A percentile compares a stretch with the other conserved stretches of the same genome.
These are phyloP conservation scores for Cercospora sojina DNA, from an alignment of 2,329 filamentous ascomycete species.

Conservation along the genomic window DNA sequence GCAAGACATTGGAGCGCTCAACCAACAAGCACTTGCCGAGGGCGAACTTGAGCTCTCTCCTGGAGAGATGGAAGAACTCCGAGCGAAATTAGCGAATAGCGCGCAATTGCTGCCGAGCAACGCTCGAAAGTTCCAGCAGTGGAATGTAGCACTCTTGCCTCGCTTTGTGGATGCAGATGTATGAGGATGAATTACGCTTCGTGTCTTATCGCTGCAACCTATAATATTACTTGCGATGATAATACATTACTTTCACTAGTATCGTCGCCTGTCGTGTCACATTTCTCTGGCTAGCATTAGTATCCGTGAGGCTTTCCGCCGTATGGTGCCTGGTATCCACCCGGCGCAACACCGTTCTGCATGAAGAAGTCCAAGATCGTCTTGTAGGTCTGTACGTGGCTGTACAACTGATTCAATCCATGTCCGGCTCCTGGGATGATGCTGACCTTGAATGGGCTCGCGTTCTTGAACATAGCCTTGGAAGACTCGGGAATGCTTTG, in stretches of 20 bases:
- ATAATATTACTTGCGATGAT: background rate
- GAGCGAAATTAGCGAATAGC: constrained; percentile 40
- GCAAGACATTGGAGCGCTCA: constrained; percentile 15
- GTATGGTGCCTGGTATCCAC: background rate
- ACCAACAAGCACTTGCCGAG: constrained; percentile 27
- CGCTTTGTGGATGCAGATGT: constrained; percentile 23
- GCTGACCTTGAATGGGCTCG: constrained; percentile 51
- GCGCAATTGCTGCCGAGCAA: constrained; percentile 28
- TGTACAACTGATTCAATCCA: constrained; percentile 39
- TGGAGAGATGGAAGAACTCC: constrained; percentile 42
- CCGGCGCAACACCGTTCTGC: constrained; percentile 25
- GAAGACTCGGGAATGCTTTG: constrained; percentile 49
- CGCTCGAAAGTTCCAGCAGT: constrained; percentile 25
- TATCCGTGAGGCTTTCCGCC: background rate
- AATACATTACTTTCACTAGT: background rate
- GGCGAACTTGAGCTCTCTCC: constrained; percentile 33
- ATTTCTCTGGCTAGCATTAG: background rate
- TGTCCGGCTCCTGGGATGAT: constrained; percentile 53
- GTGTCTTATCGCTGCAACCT: background rate
- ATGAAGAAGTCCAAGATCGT: constrained; percentile 35
- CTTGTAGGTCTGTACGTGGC: constrained; percentile 33
- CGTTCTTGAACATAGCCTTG: constrained; percentile 43
- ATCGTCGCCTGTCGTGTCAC: background rate
- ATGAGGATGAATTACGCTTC: background rate
- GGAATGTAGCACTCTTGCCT: constrained; percentile 27